A percentile compares a stretch with the other conserved stretches of the same genome.
Evolutionary conservation across 129 eudicot species (phyloP).

Genomic region (Heracleum sosnowskyi): DNA sequence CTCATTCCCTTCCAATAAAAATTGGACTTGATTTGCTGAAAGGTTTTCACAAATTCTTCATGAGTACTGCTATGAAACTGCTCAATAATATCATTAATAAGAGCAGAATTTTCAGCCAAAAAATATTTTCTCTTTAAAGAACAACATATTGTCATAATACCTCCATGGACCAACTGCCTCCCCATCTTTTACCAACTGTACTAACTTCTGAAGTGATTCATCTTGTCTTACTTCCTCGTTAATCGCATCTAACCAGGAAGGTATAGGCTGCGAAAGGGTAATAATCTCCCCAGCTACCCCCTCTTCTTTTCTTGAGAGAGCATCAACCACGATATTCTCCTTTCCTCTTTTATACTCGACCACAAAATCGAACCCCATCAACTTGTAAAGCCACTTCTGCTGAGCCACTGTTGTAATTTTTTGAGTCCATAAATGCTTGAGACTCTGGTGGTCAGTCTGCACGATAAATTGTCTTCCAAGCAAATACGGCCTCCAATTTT

Average conservation of each 20-base stretch:
- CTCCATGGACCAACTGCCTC: neutral
- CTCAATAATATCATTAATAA: neutral
- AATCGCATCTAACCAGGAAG: neutral
- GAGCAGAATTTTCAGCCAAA: neutral
- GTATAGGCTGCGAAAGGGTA: neutral
- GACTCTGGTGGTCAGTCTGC: neutral
- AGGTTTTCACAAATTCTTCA: neutral
- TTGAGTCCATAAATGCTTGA: neutral
- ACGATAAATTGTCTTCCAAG: neutral
- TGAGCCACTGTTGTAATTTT: neutral
- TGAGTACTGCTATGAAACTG: neutral
- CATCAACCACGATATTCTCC: neutral
- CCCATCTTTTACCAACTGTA: neutral
- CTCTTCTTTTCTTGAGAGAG: neutral
- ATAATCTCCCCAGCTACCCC: neutral
- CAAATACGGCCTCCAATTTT: conserved; percentile 8
- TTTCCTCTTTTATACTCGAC: conserved; percentile 1
- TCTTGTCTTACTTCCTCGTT: neutral
- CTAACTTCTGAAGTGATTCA: neutral
- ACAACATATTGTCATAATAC: neutral
- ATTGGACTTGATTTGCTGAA: neutral
- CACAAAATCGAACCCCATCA: neutral
- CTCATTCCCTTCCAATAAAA: neutral
- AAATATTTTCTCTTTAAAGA: neutral
- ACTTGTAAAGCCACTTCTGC: neutral